A percentile compares a stretch with the other conserved stretches of the same genome.
phyloP scores from a whole-genome alignment of 495 filamentous ascomycete species.

The Penicillium coffeae region DNA sequence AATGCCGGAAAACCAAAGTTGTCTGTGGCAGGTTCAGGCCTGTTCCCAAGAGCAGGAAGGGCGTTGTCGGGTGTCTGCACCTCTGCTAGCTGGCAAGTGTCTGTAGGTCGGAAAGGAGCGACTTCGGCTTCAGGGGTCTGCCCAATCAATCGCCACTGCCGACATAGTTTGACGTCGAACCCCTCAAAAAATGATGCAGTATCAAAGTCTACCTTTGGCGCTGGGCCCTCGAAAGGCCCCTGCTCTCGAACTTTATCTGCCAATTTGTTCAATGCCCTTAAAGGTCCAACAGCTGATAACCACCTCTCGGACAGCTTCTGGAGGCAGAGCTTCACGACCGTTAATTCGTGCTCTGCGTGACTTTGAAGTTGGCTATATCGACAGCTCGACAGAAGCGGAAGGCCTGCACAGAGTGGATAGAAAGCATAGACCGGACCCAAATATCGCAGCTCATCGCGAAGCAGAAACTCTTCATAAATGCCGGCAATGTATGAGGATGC shows the following conservation, averaged over 20 bases:
- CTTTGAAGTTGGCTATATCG: conserved; percentile 23
- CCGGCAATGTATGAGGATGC: conserved; percentile 29
- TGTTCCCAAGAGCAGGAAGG: conserved; percentile 9
- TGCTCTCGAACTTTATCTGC: conserved; percentile 26
- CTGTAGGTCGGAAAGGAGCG: neutral
- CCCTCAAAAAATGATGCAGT: conserved; percentile 26
- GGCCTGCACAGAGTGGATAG: conserved; percentile 24
- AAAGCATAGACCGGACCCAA: conserved; percentile 27
- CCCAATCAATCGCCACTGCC: conserved; percentile 25
- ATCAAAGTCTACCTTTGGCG: conserved; percentile 18
- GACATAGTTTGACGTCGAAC: conserved; percentile 23
- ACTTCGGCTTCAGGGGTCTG: conserved; percentile 10
- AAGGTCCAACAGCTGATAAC: conserved; percentile 26
- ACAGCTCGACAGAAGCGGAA: conserved; percentile 24
- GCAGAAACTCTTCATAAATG: conserved; percentile 29
- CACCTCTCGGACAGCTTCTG: conserved; percentile 29
- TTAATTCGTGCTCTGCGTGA: conserved; percentile 26
- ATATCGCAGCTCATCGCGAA: conserved; percentile 27
- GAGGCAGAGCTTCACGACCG: conserved; percentile 28
- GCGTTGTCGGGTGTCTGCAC: conserved; percentile 13
- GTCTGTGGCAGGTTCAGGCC: conserved; percentile 9
- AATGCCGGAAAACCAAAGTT: conserved; percentile 11
- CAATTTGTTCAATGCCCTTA: conserved; percentile 26
- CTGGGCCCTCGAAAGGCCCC: conserved; percentile 15
- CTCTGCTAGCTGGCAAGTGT: conserved; percentile 22